Evolutionary conservation across 306 rosid genomes (phyloP), one percentile per base, ranked within the genome.

Genomic region (Arachis hypogaea): DNA sequence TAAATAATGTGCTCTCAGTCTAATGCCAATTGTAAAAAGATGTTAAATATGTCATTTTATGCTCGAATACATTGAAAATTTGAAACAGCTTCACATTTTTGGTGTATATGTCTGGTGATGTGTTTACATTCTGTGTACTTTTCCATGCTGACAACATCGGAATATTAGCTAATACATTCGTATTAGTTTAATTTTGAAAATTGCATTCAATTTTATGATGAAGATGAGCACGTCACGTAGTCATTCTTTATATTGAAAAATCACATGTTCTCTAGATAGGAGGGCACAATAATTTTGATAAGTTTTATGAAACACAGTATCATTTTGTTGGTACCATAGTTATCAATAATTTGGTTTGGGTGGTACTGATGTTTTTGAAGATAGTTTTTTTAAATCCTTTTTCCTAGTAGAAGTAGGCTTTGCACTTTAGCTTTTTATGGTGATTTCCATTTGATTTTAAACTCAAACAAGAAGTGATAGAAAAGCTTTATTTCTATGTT

Each of bases 1-100:
- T 90, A 77, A 68, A 40, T 47, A 68, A 62, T 64, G 54, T 68
- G 57, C 66, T 59, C 45, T 75, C 42, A 40, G 7, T 50, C 73
- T 83, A 22, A 22, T 22, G 28, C 28, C 28, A 22, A 22, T 22
- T 22, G 28, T 22, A 22, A 22, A 43, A 65, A 30, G 59, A 9
- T 45, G 49, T 75, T 67, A 6, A 60, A 18, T 51, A 63, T 64
- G 49, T 75, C 60, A 50, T 12, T 10, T 69, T 68, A 36, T 63
- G 47, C 64, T 11, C 54, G 16, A 14, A 28, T 63, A 46, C 54
- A 42, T 36, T 30, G 50, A 36, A 70, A 44, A 66, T 49, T 58
- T 63, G 66, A 71, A 71, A 58, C 65, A 28, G 75, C 46, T 52
- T 52, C 65, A 54, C 62, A 22, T 14, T 36, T 0, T 16, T 22